Percentiles rank a stretch among this genome's conserved stretches.
Conservation (phyloP, 2,329 filamentous ascomycete species). For the Pseudopyrenochaeta lycopersici region DNA sequence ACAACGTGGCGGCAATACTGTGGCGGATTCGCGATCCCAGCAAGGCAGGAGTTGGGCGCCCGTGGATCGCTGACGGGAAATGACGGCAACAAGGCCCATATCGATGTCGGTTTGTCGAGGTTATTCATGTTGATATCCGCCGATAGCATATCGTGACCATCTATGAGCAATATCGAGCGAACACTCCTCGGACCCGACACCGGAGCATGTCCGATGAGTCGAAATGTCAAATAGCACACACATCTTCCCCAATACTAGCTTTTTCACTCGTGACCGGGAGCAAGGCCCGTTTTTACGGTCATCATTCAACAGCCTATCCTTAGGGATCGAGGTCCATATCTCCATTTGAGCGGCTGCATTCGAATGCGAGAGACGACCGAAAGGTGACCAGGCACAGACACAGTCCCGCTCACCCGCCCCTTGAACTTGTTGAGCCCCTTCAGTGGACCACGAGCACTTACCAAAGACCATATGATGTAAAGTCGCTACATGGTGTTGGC, state of each 20-base stretch:
- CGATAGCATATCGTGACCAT: background rate
- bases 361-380: too few relatives aligned
- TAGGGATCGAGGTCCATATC: too few relatives aligned
- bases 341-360: too few relatives aligned
- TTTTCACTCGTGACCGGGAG: too few relatives aligned
- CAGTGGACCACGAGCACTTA: background rate
- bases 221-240: too few relatives aligned
- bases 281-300: too few relatives aligned
- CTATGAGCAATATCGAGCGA: background rate
- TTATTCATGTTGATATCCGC: background rate
- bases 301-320: too few relatives aligned
- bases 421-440: background rate
- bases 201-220: too few relatives aligned
- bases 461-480: background rate
- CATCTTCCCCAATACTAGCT: too few relatives aligned
- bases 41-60: constrained; percentile 2
- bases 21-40: constrained; percentile 2
- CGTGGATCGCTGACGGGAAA: constrained; percentile 6
- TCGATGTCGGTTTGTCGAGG: background rate
- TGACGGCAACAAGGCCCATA: constrained; percentile 1
- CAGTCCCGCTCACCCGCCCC: background rate
- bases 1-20: constrained; percentile 7
- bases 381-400: too few relatives aligned
- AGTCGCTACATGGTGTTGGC: background rate
- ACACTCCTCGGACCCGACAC: too few relatives aligned